Percentiles rank a stretch among this genome's conserved stretches.
Evolutionary conservation across 495 filamentous ascomycete species (phyloP).

Genomic region (Penicillium tannophilum): DNA sequence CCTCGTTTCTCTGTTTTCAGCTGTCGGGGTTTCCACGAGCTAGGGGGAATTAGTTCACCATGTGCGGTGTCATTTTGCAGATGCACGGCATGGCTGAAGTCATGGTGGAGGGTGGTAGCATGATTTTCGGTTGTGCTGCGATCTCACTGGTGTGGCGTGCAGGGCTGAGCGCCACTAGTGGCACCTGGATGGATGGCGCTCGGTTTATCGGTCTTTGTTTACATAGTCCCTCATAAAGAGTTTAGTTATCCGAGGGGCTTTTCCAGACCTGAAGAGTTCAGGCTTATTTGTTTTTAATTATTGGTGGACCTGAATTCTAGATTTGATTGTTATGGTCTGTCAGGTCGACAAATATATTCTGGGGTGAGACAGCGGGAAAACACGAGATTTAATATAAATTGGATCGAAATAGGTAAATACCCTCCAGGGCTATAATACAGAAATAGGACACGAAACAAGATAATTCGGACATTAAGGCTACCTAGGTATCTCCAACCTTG

Average conservation of each 20-base stretch:
- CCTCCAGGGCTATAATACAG: too few relatives aligned
- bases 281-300: neutral
- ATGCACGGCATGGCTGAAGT: constrained; percentile 3
- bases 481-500: too few relatives aligned
- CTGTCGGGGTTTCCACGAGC: constrained; percentile 20
- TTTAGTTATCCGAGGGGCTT: constrained; percentile 2
- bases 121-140: constrained; percentile 21
- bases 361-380: neutral
- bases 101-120: constrained; percentile 11
- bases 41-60: constrained; percentile 10
- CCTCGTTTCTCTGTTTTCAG: constrained; percentile 16
- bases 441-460: neutral
- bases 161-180: constrained; percentile 18
- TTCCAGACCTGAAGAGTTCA: neutral
- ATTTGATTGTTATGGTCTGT: neutral
- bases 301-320: too few relatives aligned
- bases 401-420: neutral
- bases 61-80: constrained; percentile 27
- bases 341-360: neutral
- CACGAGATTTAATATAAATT: neutral
- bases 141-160: constrained; percentile 32
- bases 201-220: constrained; percentile 8
- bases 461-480: too few relatives aligned
- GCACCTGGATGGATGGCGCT: constrained; percentile 12
- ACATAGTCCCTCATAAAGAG: neutral